Percentiles rank a stretch among this genome's conserved stretches.
These are phyloP conservation scores for Myxozyma melibiosi DNA, from an alignment of 805 yeast species.

Conservation along the genomic window DNA sequence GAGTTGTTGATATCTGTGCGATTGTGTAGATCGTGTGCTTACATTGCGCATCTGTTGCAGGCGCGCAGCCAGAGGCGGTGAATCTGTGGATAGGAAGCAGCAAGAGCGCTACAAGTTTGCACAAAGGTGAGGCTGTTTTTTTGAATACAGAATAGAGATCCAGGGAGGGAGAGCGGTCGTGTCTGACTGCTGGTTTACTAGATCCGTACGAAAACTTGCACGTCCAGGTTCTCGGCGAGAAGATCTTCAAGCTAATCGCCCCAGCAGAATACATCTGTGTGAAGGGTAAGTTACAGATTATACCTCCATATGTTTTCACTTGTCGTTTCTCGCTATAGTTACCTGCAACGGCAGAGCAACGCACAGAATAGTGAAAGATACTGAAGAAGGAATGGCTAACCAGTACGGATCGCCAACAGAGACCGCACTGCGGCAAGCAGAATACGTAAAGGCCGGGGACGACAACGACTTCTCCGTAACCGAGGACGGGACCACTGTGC, in stretches of 20 bases:
- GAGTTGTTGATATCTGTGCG: background rate
- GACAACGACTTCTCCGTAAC: slow-evolving; percentile 28
- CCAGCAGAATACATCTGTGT: slow-evolving; percentile 36
- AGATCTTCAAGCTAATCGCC: slow-evolving; percentile 42
- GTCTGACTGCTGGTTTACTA: background rate
- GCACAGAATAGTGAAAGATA: too few relatives aligned
- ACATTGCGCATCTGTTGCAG: too few relatives aligned
- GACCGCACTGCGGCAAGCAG: slow-evolving; percentile 38
- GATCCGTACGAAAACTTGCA: slow-evolving; percentile 45
- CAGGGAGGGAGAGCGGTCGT: background rate
- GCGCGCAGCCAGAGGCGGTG: slow-evolving; percentile 41
- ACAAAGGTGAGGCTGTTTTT: slow-evolving; percentile 18
- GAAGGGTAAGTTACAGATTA: slow-evolving; percentile 3
- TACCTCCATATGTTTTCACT: background rate
- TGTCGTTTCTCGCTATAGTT: background rate
- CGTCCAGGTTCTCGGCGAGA: slow-evolving; percentile 42
- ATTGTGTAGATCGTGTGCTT: background rate
- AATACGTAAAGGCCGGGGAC: slow-evolving; percentile 34
- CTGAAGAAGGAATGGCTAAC: background rate
- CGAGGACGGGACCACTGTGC: slow-evolving; percentile 20
- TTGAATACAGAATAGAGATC: background rate
- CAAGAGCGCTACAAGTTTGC: slow-evolving; percentile 36
- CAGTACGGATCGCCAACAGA: slow-evolving; percentile 30
- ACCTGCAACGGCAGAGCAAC: too few relatives aligned
- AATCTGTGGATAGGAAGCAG: slow-evolving; percentile 46